Evolutionary conservation across 1,139 yeast genomes (phyloP).

Genomic region (Chernovozyma aurita): DNA sequence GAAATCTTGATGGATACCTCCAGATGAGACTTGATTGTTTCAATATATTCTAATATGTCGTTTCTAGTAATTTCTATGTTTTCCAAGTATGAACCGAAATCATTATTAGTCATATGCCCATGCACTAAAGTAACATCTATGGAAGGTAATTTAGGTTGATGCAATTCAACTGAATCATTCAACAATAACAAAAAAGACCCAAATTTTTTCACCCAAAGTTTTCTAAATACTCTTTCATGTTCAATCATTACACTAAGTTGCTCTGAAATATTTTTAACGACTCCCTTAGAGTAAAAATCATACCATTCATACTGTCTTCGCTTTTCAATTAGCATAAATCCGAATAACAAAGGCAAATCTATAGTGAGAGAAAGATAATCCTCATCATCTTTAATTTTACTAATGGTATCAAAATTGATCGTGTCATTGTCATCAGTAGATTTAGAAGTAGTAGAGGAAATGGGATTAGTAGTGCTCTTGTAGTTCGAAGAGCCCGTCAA

Average conservation of each 20-base stretch:
- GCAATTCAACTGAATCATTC: constrained; percentile 15
- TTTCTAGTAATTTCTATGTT: constrained; percentile 31
- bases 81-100: constrained; percentile 19
- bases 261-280: constrained; percentile 52
- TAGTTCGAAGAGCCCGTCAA: constrained; percentile 13
- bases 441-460: neutral
- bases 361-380: constrained; percentile 50
- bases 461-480: neutral
- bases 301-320: constrained; percentile 70
- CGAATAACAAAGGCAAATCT: constrained; percentile 79
- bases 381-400: constrained; percentile 35
- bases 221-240: constrained; percentile 54
- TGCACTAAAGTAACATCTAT: constrained; percentile 39
- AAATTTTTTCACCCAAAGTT: constrained; percentile 62
- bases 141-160: constrained; percentile 23
- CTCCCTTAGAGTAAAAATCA: constrained; percentile 45
- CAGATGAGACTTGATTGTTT: constrained; percentile 17
- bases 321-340: constrained; percentile 67
- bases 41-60: constrained; percentile 36
- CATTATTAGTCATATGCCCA: constrained; percentile 15
- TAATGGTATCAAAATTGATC: constrained; percentile 21
- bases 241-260: constrained; percentile 54
- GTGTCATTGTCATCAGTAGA: constrained; percentile 1
- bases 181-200: constrained; percentile 41
- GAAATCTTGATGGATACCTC: constrained; percentile 5